A percentile compares a stretch with the other conserved stretches of the same genome.
phyloP scores from a whole-genome alignment of 2,329 filamentous ascomycete genomes.

The Penicillium sclerotiorum region DNA sequence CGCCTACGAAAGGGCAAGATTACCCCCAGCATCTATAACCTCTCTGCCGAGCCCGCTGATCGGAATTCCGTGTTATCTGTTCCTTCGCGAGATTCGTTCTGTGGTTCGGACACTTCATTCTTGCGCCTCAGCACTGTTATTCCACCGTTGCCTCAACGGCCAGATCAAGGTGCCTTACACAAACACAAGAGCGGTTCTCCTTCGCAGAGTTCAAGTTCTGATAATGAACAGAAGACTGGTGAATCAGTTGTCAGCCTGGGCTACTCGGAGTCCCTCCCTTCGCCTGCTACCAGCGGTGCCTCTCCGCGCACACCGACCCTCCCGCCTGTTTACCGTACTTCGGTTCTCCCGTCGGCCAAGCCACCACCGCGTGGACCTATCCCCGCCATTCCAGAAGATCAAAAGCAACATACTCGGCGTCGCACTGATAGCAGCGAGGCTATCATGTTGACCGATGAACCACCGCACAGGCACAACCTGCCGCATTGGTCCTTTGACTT shows the following conservation, averaged over 20 bases:
- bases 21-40: conserved; percentile 44
- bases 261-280: conserved; percentile 43
- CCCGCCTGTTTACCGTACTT: conserved; percentile 43
- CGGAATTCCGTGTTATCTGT: conserved; percentile 33
- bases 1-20: conserved; percentile 52
- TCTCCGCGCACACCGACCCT: conserved; percentile 46
- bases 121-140: conserved; percentile 41
- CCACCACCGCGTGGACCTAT: conserved; percentile 35
- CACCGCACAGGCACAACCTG: conserved; percentile 58
- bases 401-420: conserved; percentile 41
- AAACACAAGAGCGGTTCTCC: conserved; percentile 31
- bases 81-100: conserved; percentile 37
- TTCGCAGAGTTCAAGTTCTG: conserved; percentile 34
- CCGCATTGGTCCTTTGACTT: conserved; percentile 42
- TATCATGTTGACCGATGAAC: conserved; percentile 50
- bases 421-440: conserved; percentile 50
- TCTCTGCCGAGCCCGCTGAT: conserved; percentile 27
- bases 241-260: conserved; percentile 35
- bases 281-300: conserved; percentile 37
- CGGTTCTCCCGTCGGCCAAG: conserved; percentile 37
- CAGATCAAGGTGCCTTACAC: conserved; percentile 31
- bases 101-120: conserved; percentile 43
- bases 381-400: conserved; percentile 36
- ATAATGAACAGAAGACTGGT: conserved; percentile 38
- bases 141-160: conserved; percentile 25